These are phyloP conservation scores for Mortierella sp. DNA, from an alignment of 371 early-diverging fungal genomes.

Conservation along the genomic window DNA sequence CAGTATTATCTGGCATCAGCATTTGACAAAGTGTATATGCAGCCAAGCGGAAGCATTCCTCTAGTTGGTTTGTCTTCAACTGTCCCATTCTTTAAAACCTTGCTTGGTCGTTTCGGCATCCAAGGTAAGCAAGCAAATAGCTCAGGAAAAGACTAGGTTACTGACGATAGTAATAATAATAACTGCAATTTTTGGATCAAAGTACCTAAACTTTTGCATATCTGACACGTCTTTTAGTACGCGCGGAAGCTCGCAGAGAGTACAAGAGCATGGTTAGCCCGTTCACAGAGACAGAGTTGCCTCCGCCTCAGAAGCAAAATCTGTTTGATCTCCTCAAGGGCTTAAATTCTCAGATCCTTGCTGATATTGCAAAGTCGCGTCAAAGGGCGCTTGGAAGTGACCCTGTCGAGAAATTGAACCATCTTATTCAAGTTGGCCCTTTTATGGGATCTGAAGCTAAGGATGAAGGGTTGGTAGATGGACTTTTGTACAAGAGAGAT, in stretches of 20 bases:
- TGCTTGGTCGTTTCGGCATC: constrained; percentile 65
- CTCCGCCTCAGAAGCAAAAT: constrained; percentile 65
- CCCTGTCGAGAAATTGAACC: constrained; percentile 54
- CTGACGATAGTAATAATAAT: too few relatives aligned
- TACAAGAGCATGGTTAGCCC: constrained; percentile 65
- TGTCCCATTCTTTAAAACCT: constrained; percentile 61
- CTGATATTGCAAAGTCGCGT: constrained; percentile 61
- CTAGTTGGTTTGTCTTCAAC: constrained; percentile 63
- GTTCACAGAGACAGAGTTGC: constrained; percentile 62
- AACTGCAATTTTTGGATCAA: background rate
- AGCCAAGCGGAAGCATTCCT: constrained; percentile 67
- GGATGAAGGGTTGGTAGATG: constrained; percentile 55
- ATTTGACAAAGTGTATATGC: constrained; percentile 68
- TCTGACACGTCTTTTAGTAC: constrained; percentile 21
- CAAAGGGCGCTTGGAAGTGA: constrained; percentile 50
- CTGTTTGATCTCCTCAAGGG: constrained; percentile 57
- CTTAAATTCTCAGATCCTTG: constrained; percentile 60
- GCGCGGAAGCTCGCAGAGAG: constrained; percentile 62
- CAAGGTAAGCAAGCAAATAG: constrained; percentile 17
- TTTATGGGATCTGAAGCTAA: constrained; percentile 55
- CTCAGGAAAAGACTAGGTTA: background rate
- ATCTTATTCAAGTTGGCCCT: constrained; percentile 52
- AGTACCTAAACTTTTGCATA: background rate
- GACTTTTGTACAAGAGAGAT: constrained; percentile 52
- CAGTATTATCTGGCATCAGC: constrained; percentile 71